A percentile compares a stretch with the other conserved stretches of the same genome.
Evolutionary conservation across 2,329 filamentous ascomycete genomes (phyloP).

Genomic region (Parafenestella ontariensis): DNA sequence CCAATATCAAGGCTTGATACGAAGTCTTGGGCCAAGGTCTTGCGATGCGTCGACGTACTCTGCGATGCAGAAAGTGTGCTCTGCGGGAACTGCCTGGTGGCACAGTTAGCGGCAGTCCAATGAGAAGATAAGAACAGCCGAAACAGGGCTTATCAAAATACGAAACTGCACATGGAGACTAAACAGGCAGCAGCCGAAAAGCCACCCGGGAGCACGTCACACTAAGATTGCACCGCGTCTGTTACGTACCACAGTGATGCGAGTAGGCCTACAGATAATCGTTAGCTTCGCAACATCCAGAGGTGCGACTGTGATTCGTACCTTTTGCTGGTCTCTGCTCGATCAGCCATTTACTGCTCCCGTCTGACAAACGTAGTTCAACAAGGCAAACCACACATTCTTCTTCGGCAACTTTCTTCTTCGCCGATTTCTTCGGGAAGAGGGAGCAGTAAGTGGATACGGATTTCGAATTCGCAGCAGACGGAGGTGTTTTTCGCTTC

Average conservation of each 20-base stretch:
- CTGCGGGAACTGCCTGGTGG: constrained; percentile 44
- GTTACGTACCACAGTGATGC: constrained; percentile 37
- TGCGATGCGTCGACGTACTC: constrained; percentile 29
- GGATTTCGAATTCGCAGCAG: constrained; percentile 13
- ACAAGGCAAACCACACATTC: constrained; percentile 44
- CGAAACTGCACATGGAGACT: constrained; percentile 1
- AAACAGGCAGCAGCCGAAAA: background rate
- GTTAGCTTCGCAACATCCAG: constrained; percentile 4
- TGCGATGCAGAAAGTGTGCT: constrained; percentile 23
- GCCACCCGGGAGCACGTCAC: background rate
- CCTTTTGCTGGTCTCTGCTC: constrained; percentile 47
- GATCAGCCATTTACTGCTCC: constrained; percentile 41
- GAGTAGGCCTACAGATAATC: constrained; percentile 22
- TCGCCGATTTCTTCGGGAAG: constrained; percentile 45
- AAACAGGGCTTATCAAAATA: constrained; percentile 3
- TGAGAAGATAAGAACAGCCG: constrained; percentile 1
- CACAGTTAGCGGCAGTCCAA: constrained; percentile 13
- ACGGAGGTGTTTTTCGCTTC: constrained; percentile 33
- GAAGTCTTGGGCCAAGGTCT: constrained; percentile 29
- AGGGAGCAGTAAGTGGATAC: constrained; percentile 40
- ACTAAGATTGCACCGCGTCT: background rate
- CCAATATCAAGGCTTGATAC: constrained; percentile 23
- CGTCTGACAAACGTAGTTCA: constrained; percentile 17
- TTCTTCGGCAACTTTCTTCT: constrained; percentile 45
- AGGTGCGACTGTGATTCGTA: constrained; percentile 12